Evolutionary conservation across 768 basidiomycete genomes (phyloP), one percentile per base, ranked within the genome.

Genomic region (Leccinellum rugosiceps): DNA sequence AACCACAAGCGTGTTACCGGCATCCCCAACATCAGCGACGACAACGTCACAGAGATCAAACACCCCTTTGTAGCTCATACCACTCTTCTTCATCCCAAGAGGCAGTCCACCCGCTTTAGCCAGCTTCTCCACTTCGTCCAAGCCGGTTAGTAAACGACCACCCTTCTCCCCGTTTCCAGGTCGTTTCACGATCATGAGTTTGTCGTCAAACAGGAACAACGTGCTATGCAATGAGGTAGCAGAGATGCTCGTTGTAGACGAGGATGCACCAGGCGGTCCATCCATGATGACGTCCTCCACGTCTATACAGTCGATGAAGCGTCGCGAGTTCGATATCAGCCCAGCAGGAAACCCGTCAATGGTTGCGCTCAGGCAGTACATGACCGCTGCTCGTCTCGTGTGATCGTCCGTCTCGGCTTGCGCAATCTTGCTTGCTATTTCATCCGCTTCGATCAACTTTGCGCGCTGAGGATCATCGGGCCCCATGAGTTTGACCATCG

Each of bases 131-230:
- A 90, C 73, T 25, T 89, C 86, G 62, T 93, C 89, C 53, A 96
- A 73, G 1, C 94, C 92, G 4, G 89, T 78, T 49, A 94, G 71
- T 10, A 80, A 71, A 48, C 83, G 82, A 4, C 89, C 93, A 44
- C 82, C 80, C 73, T 83, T 94, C 70, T 89, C 92, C 43, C 84
- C 87, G 66, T 79, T 88, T 31, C 76, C 84, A 44, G 82, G 90
- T 26, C 97, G 82, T 75, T 98, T 98, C 48, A 87, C 90, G 58
- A 99, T 85, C 69, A 98, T 80, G 21, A 99, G 77, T 66, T 92
- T 92, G 74, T 99, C 96, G 60, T 94, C 90, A 69, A 99, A 98
- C 47, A 99, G 78, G 70, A 98, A 90, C 28, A 99, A 75, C 3
- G 90, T 92, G 72, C 90, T 95, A 66, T 92, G 88, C 17, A 96